A percentile compares a stretch with the other conserved stretches of the same genome.
phyloP scores from a whole-genome alignment of 2,329 filamentous ascomycete genomes.

The Xylariaceae sp. region DNA sequence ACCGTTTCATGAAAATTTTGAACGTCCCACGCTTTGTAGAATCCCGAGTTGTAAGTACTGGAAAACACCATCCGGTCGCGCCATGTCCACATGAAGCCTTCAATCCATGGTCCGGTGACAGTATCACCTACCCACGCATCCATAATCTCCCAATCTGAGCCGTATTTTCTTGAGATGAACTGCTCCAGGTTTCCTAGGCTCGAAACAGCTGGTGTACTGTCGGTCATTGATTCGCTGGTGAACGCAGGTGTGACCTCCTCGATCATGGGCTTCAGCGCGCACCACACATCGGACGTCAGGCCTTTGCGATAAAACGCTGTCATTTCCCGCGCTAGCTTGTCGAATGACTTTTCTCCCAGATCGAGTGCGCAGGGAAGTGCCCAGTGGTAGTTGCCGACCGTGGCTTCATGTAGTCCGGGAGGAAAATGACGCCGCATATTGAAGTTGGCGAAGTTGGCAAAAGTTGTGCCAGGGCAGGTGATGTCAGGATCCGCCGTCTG shows the following conservation, averaged over 20 bases:
- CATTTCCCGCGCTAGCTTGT: background rate
- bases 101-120: conserved; percentile 1
- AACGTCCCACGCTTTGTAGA: background rate
- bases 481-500: background rate
- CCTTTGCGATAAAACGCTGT: conserved; percentile 1
- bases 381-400: conserved; percentile 1
- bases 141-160: background rate
- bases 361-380: background rate
- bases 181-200: background rate
- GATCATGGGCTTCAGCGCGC: conserved; percentile 1
- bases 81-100: conserved; percentile 1
- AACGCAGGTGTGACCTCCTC: background rate
- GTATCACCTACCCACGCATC: conserved; percentile 1
- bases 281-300: background rate
- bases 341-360: background rate
- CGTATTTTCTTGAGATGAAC: background rate
- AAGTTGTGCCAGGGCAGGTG: background rate
- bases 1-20: background rate
- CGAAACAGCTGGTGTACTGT: conserved; percentile 2
- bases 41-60: background rate
- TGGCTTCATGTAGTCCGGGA: background rate
- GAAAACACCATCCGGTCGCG: background rate
- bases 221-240: background rate
- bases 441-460: conserved; percentile 1
- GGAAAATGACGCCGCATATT: conserved; percentile 1